Base-by-base conservation (phyloP, 176 grass and related monocot genomes). In the Rhynchospora tenuis region DNA sequence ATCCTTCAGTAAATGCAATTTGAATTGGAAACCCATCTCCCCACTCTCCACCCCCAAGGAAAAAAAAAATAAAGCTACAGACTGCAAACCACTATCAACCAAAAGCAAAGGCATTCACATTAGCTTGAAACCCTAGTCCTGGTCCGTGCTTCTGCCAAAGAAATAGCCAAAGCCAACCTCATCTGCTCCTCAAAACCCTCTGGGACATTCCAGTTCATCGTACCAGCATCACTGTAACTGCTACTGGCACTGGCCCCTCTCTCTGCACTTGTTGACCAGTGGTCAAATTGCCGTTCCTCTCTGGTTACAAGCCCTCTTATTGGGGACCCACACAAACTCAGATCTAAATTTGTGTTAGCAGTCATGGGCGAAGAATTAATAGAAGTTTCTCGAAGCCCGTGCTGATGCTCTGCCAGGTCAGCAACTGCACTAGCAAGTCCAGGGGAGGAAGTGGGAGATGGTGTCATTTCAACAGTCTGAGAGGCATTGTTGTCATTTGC, bases 111-210 rank as follows among this genome's bases (percentile, higher is more conserved):
- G 57, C 76, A 54, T 81, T 13, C 29, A 44, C 64, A 84, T 64
- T 88, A 3, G 54, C 70, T 89, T 17, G 84, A 85, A 38, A 87
- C 64, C 56, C 50, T 87, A 29, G 84, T 44, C 76, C 85, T 92
- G 0, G 89, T 63, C 54, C 87, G 78, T 4, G 92, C 87, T n/a
- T 98, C 95, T 5, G 73, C 92, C 73, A 98, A 83, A 5, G 95
- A 94, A 77, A 98, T 81, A 2, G 90, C 90, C 86, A 93, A 93
- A 55, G 90, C 95, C 13, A 98, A 78, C 90, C 90, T 95, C 95
- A 98, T 93, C 79, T 98, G 90, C 71, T 98, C 95, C 68, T 98
- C 95, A 5, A 94, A 98, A 87, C 82, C 89, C 71, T 98, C 95
- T 3, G 95, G 95, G 77, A 98, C 24, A 52, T 80, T 76, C 55